These are phyloP conservation scores for Pythium phragmitis DNA, from an alignment of 352 stramenopile genomes.

Conservation along the genomic window DNA sequence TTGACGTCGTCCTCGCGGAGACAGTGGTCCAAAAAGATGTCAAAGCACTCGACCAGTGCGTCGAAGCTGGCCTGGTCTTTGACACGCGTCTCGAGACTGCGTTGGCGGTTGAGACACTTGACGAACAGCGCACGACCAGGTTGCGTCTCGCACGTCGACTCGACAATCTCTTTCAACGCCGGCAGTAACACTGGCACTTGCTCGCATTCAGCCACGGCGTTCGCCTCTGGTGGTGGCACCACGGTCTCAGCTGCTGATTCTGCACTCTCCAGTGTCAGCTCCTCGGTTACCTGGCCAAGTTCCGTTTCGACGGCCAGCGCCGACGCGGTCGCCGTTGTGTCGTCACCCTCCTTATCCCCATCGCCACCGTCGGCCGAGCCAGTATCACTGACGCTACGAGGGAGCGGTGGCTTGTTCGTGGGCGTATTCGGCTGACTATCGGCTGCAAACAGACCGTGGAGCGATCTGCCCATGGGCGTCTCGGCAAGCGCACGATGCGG, in stretches of 20 bases:
- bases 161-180: slow-evolving; percentile 20
- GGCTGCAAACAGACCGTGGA: slow-evolving; percentile 51
- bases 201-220: neutral
- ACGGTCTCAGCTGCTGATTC: neutral
- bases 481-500: slow-evolving; percentile 53
- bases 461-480: slow-evolving; percentile 52
- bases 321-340: neutral
- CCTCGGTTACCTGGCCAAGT: slow-evolving; percentile 1
- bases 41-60: slow-evolving; percentile 60
- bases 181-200: neutral
- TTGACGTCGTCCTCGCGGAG: slow-evolving; percentile 80
- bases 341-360: slow-evolving; percentile 4
- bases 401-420: slow-evolving; percentile 14
- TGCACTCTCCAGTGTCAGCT: neutral
- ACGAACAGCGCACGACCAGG: slow-evolving; percentile 70
- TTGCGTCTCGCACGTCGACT: slow-evolving; percentile 27
- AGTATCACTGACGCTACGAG: slow-evolving; percentile 12
- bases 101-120: slow-evolving; percentile 78
- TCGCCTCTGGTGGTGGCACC: neutral
- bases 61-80: slow-evolving; percentile 60
- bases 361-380: slow-evolving; percentile 3
- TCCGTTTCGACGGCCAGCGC: slow-evolving; percentile 22
- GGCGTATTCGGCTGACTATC: slow-evolving; percentile 33
- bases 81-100: slow-evolving; percentile 75
- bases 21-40: slow-evolving; percentile 74